Percentiles rank a stretch among this genome's conserved stretches.
phyloP scores from a whole-genome alignment of 805 yeast species.

The Saccharomycopsis olivae region DNA sequence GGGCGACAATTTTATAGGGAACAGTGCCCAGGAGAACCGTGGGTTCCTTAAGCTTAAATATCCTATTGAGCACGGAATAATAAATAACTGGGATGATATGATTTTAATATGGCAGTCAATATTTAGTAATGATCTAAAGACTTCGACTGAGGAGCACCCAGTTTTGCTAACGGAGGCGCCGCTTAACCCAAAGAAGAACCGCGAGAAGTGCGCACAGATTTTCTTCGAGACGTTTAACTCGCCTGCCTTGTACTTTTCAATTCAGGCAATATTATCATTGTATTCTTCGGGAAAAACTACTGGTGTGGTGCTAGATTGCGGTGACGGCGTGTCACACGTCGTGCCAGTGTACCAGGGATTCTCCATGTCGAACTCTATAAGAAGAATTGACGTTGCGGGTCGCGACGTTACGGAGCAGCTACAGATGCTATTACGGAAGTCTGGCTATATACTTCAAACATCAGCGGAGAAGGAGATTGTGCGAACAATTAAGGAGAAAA shows the following conservation, averaged over 20 bases:
- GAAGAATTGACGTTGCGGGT: slow-evolving; percentile 76
- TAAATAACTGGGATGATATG: slow-evolving; percentile 79
- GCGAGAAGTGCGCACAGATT: slow-evolving; percentile 52
- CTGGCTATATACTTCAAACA: slow-evolving; percentile 53
- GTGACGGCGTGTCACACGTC: slow-evolving; percentile 83
- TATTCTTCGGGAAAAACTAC: slow-evolving; percentile 89
- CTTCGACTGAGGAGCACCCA: slow-evolving; percentile 74
- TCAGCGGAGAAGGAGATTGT: slow-evolving; percentile 80
- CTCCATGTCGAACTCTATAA: slow-evolving; percentile 59
- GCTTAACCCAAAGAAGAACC: slow-evolving; percentile 52
- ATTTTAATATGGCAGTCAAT: slow-evolving; percentile 70
- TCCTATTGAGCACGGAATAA: slow-evolving; percentile 74
- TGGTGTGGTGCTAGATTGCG: slow-evolving; percentile 82
- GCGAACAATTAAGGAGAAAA: slow-evolving; percentile 62
- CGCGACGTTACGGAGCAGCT: slow-evolving; percentile 73
- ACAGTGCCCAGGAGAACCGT: slow-evolving; percentile 59
- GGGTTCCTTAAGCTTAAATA: slow-evolving; percentile 64
- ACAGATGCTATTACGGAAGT: slow-evolving; percentile 53
- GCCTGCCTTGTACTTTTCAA: slow-evolving; percentile 63
- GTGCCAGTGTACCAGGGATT: slow-evolving; percentile 91
- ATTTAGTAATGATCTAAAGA: slow-evolving; percentile 44
- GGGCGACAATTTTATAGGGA: slow-evolving; percentile 66
- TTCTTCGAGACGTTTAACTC: slow-evolving; percentile 63
- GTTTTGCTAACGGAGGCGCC: slow-evolving; percentile 84
- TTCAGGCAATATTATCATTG: slow-evolving; percentile 72